phyloP scores from a whole-genome alignment of 2,329 filamentous ascomycete species.

The Botrytis paeoniae region DNA sequence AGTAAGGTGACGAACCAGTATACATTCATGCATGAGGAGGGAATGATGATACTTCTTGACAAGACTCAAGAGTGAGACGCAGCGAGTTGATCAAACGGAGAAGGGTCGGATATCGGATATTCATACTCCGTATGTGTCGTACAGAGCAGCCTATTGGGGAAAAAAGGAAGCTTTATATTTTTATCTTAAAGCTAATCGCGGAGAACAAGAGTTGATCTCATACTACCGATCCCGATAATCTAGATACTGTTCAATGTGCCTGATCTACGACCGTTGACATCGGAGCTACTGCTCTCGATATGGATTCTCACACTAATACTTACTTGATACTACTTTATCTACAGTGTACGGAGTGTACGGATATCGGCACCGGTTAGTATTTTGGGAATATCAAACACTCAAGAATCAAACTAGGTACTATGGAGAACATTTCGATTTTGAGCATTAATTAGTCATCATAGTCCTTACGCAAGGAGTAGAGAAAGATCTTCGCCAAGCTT shows the following conservation, averaged over 20 bases:
- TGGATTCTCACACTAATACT: background rate
- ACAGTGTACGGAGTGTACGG: background rate
- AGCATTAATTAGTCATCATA: background rate
- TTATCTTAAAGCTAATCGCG: background rate
- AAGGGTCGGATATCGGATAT: background rate
- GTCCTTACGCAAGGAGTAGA: background rate
- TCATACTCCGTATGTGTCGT: background rate
- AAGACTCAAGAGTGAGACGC: background rate
- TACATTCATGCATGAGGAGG: background rate
- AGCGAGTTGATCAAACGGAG: background rate
- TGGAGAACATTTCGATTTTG: background rate
- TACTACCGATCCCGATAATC: background rate
- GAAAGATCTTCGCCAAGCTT: constrained; percentile 10
- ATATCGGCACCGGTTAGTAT: background rate
- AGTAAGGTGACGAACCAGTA: background rate
- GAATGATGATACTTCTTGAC: background rate
- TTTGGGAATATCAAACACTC: background rate
- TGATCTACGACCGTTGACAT: background rate
- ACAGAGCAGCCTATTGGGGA: background rate
- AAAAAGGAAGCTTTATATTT: background rate
- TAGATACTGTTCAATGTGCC: background rate
- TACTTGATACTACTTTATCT: too few species aligned
- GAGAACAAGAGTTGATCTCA: background rate
- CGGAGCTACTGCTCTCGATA: background rate
- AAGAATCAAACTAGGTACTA: background rate